Percentiles rank a stretch among this genome's conserved stretches.
These are phyloP conservation scores for Bryum argenteum DNA, from an alignment of 225 moss, liverwort and hornwort genomes.

Conservation along the genomic window DNA sequence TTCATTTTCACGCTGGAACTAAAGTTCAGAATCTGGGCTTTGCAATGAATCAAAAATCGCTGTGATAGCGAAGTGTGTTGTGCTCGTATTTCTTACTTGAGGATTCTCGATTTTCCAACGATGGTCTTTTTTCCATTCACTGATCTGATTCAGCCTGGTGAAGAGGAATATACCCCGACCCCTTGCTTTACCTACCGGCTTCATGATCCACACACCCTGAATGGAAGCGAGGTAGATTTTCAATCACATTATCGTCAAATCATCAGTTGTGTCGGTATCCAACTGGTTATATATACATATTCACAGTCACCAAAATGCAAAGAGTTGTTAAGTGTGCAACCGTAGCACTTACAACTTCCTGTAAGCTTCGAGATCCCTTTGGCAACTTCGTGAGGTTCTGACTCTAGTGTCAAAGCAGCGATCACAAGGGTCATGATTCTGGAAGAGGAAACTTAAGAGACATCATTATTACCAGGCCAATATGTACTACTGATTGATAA, in stretches of 20 bases:
- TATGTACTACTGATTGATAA: constrained; percentile 13
- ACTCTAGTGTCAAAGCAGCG: constrained; percentile 31
- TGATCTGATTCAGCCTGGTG: constrained; percentile 89
- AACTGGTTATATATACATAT: neutral
- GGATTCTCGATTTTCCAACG: constrained; percentile 97
- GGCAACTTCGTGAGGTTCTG: constrained; percentile 51
- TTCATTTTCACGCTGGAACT: neutral
- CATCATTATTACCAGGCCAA: neutral
- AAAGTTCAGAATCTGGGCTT: neutral
- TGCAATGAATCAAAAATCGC: neutral
- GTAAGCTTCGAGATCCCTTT: constrained; percentile 53
- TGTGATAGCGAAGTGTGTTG: too few relatives aligned
- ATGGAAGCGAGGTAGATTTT: constrained; percentile 25
- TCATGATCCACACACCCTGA: constrained; percentile 99
- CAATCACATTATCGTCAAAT: neutral
- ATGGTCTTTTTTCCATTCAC: constrained; percentile 99
- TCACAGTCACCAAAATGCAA: neutral
- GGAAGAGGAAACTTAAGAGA: neutral
- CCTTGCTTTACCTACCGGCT: constrained; percentile 94
- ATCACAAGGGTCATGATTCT: constrained; percentile 6
- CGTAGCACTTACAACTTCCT: constrained; percentile 52
- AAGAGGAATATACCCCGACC: constrained; percentile 97
- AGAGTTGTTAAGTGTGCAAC: neutral
- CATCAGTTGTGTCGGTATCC: neutral
- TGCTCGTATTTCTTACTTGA: constrained; percentile 56